Evolutionary conservation across 257 asterid genomes (phyloP), one percentile per base, ranked within the genome.

Genomic region (Solanum ossicruentum): DNA sequence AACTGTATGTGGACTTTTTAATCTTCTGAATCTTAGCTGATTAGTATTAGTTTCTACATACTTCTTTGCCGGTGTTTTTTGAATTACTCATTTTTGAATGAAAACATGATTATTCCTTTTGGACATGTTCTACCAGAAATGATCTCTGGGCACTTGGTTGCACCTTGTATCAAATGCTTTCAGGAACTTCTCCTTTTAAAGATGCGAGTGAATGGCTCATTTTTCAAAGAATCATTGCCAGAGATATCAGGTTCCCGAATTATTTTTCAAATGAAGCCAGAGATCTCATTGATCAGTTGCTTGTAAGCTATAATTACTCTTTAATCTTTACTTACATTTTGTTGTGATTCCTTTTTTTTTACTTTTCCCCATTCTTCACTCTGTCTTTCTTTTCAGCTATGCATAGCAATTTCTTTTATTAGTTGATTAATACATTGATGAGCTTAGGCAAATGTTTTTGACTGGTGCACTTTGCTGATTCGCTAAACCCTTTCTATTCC

Each of bases 71-170:
- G 82, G 61, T 78, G 60, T 28, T 26, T 12, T 11, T 26, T 78
- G 65, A 52, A 52, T 26, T 78, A 16, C 28, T 45, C 26, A 9
- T 52, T 23, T 78, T 78, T 26, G 13, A 78, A 54, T 78, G 65
- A 28, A 49, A 52, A 54, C 69, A 41, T 81, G 80, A 36, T 84
- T 75, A 72, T 84, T 52, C 23, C 61, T 72, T 49, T 85, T 54
- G 79, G 28, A 80, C 47, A 70, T 60, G 18, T 81, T 70, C 18
- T 72, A 91, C 87, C 93, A 97, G 99, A 93, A 97, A 95, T 86
- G 99, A 97, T 91, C 98, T 97, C 60, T 97, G 99, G 99, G 98
- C 99, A 56, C 98, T 97, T 88, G 99, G 99, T 88, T 97, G 99
- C 95, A 97, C 98, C 75, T 66, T 97, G 89, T 95, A 90, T 92